These are phyloP conservation scores for Parathielavia appendiculata DNA, from an alignment of 495 filamentous ascomycete genomes.

Conservation along the genomic window DNA sequence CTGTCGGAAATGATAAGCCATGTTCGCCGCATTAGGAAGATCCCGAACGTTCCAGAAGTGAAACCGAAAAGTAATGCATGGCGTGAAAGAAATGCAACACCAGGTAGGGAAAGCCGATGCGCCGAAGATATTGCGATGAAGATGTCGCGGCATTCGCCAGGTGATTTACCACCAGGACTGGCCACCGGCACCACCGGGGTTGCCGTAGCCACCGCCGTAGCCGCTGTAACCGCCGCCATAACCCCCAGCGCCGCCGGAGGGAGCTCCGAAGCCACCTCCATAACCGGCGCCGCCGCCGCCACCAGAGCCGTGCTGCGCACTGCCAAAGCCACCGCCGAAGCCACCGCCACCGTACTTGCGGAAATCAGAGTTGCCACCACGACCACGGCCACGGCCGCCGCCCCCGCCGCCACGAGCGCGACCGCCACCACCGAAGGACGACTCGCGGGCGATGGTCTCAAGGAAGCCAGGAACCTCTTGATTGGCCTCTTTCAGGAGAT, in stretches of 20 bases:
- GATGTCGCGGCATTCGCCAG: constrained; percentile 18
- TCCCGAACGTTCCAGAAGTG: constrained; percentile 21
- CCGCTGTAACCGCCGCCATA: constrained; percentile 54
- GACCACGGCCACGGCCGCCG: constrained; percentile 60
- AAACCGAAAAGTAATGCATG: constrained; percentile 19
- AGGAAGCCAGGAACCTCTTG: constrained; percentile 92
- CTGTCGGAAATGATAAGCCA: constrained; percentile 26
- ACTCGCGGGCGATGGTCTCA: constrained; percentile 93
- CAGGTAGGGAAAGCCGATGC: constrained; percentile 11
- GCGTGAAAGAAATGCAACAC: constrained; percentile 12
- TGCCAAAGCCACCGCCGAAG: constrained; percentile 43
- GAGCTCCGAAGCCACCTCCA: constrained; percentile 39
- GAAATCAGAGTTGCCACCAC: constrained; percentile 76
- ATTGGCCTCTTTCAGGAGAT: constrained; percentile 95
- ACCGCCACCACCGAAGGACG: constrained; percentile 70
- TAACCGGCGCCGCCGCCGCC: constrained; percentile 37
- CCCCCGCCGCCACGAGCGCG: constrained; percentile 68
- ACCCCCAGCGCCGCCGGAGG: constrained; percentile 39
- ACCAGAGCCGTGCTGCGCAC: constrained; percentile 46
- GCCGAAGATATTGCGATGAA: not conserved
- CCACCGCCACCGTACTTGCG: constrained; percentile 66
- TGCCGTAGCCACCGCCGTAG: constrained; percentile 61
- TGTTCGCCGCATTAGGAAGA: constrained; percentile 31
- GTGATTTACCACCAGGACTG: constrained; percentile 86
- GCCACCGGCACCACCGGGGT: constrained; percentile 75